phyloP scores from a whole-genome alignment of 2,329 filamentous ascomycete species.

The Neurospora sp. region DNA sequence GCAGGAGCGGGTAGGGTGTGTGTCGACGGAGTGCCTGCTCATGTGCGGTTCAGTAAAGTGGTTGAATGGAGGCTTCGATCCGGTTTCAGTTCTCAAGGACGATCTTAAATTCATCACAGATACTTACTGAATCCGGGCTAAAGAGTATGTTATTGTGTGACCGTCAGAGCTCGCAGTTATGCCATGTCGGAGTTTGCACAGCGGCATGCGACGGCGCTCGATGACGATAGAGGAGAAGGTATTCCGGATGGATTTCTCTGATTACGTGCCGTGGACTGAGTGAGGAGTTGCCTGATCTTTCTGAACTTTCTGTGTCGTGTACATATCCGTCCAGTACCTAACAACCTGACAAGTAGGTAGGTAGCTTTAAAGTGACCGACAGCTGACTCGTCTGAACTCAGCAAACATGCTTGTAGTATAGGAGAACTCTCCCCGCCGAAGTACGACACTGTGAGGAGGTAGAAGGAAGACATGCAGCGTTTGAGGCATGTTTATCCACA shows the following conservation, averaged over 20 bases:
- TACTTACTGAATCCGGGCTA: neutral
- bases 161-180: neutral
- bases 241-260: neutral
- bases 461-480: neutral
- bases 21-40: neutral
- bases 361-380: neutral
- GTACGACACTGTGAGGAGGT: neutral
- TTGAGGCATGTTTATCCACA: neutral
- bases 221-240: neutral
- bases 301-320: neutral
- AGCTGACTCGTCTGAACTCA: neutral
- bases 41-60: neutral
- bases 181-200: neutral
- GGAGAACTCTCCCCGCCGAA: neutral
- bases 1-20: neutral
- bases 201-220: neutral
- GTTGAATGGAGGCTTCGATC: neutral
- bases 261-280: neutral
- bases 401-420: neutral
- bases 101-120: neutral
- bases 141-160: neutral
- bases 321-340: neutral
- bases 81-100: neutral
- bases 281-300: neutral
- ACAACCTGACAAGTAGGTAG: neutral